Evolutionary conservation across 1,284 basidiomycete species (phyloP).

Genomic region (Flammula alnicola): DNA sequence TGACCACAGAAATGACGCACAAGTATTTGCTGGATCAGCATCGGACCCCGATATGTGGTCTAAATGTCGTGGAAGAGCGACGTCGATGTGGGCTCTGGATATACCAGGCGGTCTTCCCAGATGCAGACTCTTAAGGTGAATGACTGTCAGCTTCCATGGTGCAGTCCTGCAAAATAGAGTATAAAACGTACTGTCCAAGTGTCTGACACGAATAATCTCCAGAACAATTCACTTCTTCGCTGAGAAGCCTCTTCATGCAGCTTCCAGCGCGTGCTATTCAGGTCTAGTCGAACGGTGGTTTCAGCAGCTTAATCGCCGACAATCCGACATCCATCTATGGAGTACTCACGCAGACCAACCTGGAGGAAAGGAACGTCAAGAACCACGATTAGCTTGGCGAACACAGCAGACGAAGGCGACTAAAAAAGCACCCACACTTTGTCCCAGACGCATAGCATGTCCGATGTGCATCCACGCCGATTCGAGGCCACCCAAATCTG

Average conservation of each 20-base stretch:
- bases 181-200: slow-evolving; percentile 25
- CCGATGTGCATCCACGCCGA: slow-evolving; percentile 61
- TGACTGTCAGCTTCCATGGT: slow-evolving; percentile 17
- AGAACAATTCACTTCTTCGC: slow-evolving; percentile 57
- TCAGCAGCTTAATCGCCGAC: slow-evolving; percentile 1
- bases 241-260: slow-evolving; percentile 53
- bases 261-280: slow-evolving; percentile 61
- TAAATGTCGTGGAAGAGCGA: slow-evolving; percentile 36
- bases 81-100: slow-evolving; percentile 56
- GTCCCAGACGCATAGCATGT: slow-evolving; percentile 57
- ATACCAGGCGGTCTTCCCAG: slow-evolving; percentile 67
- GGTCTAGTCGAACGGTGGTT: slow-evolving; percentile 44
- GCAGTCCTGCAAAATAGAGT: slow-evolving; percentile 38
- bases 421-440: slow-evolving; percentile 47
- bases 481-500: slow-evolving; percentile 49
- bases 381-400: neutral
- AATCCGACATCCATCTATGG: slow-evolving; percentile 6
- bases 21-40: slow-evolving; percentile 10
- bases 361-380: slow-evolving; percentile 30
- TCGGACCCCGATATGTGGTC: slow-evolving; percentile 44
- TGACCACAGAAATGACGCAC: slow-evolving; percentile 34
- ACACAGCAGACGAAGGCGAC: neutral
- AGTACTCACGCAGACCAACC: slow-evolving; percentile 68
- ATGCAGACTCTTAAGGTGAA: slow-evolving; percentile 52
- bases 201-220: slow-evolving; percentile 58